phyloP scores from a whole-genome alignment of 2,329 filamentous ascomycete genomes.

The Botrytis deweyae region DNA sequence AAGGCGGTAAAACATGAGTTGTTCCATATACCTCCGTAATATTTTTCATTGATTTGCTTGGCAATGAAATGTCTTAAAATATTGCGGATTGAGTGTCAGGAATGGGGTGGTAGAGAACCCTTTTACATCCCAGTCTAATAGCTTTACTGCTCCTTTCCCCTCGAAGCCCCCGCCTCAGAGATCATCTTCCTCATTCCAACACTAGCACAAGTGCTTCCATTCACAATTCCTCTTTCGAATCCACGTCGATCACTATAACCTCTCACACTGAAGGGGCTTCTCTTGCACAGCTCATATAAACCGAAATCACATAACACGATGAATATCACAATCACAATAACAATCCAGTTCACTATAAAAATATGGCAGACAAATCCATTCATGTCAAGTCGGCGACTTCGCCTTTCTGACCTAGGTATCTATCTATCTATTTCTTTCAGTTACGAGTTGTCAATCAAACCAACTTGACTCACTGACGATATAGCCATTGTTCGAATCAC shows the following conservation, averaged over 20 bases:
- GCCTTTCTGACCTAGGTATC: conserved; percentile 17
- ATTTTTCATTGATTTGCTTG: too few species aligned
- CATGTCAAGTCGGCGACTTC: conserved; percentile 18
- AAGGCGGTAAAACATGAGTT: too few species aligned
- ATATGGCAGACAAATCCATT: conserved; percentile 16
- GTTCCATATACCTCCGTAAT: too few species aligned
- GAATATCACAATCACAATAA: not conserved
- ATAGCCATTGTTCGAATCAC: conserved; percentile 19
- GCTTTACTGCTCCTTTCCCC: not conserved
- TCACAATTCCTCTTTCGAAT: too few species aligned
- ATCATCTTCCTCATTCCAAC: not conserved
- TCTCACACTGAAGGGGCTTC: not conserved
- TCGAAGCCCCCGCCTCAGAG: not conserved
- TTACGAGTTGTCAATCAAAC: not conserved
- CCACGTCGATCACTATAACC: not conserved
- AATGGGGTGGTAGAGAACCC: not conserved
- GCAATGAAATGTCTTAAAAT: too few species aligned
- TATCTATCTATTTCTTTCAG: conserved; percentile 17
- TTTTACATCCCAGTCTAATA: not conserved
- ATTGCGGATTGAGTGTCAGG: too few species aligned
- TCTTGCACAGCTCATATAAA: not conserved
- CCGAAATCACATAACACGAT: not conserved
- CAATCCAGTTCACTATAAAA: not conserved
- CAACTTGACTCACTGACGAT: not conserved
- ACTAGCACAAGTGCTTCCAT: not conserved